These are phyloP conservation scores for Durusdinium trenchii DNA, from an alignment of 73 alveolate genomes.

Conservation along the genomic window DNA sequence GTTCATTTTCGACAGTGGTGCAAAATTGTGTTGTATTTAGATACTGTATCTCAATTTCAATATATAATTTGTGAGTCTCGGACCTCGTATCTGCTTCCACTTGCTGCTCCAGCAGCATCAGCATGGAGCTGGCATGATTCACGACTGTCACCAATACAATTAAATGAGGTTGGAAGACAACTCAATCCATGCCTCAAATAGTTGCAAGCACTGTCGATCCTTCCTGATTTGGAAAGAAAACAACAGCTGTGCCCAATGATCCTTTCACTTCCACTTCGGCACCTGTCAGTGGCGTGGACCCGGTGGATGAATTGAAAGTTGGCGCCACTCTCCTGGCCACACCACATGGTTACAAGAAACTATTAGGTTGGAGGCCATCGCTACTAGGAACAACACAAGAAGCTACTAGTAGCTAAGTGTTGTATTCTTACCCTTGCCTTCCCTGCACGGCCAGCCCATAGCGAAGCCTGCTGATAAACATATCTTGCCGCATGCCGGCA, in stretches of 20 bases:
- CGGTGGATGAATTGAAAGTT: conserved; percentile 86
- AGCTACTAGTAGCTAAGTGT: background rate
- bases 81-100: conserved; percentile 77
- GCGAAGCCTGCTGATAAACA: no score
- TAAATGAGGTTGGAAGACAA: background rate
- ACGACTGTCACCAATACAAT: background rate
- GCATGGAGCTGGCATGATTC: conserved; percentile 45
- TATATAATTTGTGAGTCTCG: background rate
- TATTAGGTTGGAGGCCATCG: background rate
- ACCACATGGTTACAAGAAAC: background rate
- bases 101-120: conserved; percentile 68
- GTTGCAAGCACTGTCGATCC: conserved; percentile 58
- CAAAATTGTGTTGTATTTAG: background rate
- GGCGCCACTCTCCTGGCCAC: conserved; percentile 75
- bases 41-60: background rate
- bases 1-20: background rate
- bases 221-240: background rate
- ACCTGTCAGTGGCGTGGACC: conserved; percentile 74
- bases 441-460: conserved; percentile 92
- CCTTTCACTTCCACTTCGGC: background rate
- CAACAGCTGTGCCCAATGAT: background rate
- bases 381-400: no score
- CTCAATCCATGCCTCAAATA: background rate
- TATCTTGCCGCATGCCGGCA: background rate
- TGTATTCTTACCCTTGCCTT: conserved; percentile 3